phyloP scores from a whole-genome alignment of 306 rosid species.

The Cercis canadensis region DNA sequence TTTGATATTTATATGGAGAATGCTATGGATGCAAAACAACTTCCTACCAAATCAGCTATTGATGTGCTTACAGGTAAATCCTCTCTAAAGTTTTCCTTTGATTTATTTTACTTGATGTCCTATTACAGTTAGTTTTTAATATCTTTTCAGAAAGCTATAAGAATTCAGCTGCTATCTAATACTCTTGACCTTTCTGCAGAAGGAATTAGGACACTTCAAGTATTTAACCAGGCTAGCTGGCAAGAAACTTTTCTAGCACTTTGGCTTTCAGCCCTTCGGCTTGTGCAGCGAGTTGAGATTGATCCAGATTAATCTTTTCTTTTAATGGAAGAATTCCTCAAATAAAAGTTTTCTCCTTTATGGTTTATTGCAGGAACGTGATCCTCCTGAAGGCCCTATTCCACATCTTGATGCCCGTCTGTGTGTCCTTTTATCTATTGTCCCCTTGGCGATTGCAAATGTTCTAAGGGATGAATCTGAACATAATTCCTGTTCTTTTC shows the following conservation, averaged over 20 bases:
- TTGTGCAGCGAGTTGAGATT: slow-evolving; percentile 87
- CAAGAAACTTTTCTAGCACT: slow-evolving; percentile 82
- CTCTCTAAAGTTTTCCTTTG: slow-evolving; percentile 24
- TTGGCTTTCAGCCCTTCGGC: slow-evolving; percentile 91
- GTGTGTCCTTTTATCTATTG: slow-evolving; percentile 68
- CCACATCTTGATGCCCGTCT: slow-evolving; percentile 84
- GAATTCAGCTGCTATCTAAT: slow-evolving; percentile 34
- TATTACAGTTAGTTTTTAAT: slow-evolving; percentile 13
- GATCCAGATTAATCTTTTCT: slow-evolving; percentile 39
- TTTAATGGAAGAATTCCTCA: slow-evolving; percentile 26
- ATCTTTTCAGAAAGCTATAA: slow-evolving; percentile 34
- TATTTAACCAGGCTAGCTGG: slow-evolving; percentile 82
- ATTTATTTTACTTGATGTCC: slow-evolving; percentile 30
- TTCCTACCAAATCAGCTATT: slow-evolving; percentile 66
- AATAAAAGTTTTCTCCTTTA: slow-evolving; percentile 27
- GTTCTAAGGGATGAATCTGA: slow-evolving; percentile 56
- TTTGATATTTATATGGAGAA: slow-evolving; percentile 80
- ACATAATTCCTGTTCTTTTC: slow-evolving; percentile 39
- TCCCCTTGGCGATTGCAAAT: slow-evolving; percentile 68
- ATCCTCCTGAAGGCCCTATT: slow-evolving; percentile 80
- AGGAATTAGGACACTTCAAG: slow-evolving; percentile 62
- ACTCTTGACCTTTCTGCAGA: slow-evolving; percentile 63
- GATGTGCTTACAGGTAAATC: slow-evolving; percentile 67
- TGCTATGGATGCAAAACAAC: slow-evolving; percentile 76
- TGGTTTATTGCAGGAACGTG: slow-evolving; percentile 69